Conservation (phyloP, 345 rosid species). For the Gossypium mustelinum region DNA sequence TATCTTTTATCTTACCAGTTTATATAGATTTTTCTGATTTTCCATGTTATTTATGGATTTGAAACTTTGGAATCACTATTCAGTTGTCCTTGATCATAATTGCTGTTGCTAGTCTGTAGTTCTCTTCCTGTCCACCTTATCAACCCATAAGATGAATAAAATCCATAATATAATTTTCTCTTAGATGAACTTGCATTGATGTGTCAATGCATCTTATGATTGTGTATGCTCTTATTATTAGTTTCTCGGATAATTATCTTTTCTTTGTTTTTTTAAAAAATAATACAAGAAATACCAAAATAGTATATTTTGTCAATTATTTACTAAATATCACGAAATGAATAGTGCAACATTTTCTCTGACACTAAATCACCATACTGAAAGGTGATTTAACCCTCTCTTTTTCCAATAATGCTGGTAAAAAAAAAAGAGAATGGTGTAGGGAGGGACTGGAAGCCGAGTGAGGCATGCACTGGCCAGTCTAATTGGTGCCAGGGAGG, state of each 20-base stretch:
- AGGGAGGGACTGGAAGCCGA: too few relatives aligned
- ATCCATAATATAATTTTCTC: not conserved
- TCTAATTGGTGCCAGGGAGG: too few relatives aligned
- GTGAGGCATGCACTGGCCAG: too few relatives aligned
- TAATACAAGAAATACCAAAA: too few relatives aligned
- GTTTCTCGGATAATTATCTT: not conserved
- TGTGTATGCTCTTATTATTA: not conserved
- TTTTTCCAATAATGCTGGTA: too few relatives aligned
- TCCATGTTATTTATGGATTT: not conserved
- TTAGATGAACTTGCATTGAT: conserved; percentile 4
- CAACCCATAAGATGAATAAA: conserved; percentile 8
- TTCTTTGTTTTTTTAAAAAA: not conserved
- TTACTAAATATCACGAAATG: too few relatives aligned
- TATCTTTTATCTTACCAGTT: not conserved
- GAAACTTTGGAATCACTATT: not conserved
- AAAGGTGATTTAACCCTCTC: too few relatives aligned
- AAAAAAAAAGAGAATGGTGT: too few relatives aligned
- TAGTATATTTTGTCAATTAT: too few relatives aligned
- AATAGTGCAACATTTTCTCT: too few relatives aligned
- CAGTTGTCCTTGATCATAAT: not conserved
- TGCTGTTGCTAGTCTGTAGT: not conserved
- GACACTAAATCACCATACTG: too few relatives aligned
- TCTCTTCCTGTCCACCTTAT: not conserved
- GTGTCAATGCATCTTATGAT: not conserved
- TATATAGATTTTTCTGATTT: not conserved